Evolutionary conservation across 257 asterid species (phyloP), one percentile per base, ranked within the genome.

Genomic region (Solanum dulcamara): DNA sequence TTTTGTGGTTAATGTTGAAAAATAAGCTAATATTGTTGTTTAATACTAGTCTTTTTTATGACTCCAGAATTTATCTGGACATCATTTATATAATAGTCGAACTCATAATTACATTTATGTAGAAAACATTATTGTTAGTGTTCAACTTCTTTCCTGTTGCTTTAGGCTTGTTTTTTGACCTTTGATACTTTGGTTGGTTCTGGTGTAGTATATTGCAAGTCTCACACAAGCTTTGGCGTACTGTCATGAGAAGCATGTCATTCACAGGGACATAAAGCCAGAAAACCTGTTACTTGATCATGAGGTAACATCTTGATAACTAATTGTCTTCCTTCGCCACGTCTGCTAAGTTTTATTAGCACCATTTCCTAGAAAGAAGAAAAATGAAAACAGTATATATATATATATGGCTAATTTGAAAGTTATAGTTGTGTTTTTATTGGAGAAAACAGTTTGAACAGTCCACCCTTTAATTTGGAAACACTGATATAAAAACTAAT

Each of bases 221-320:
- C 98, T 97, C 85, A 87, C 99, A 0, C 91, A 88, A 88, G 99
- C 99, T 50, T 90, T 97, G 90, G 94, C 91, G 0, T 95, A 97
- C 84, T 95, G 99, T 83, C 99, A 97, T 62, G 91, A 95, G 88
- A 97, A 94, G 92, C 88, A 94, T 85, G 99, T 95, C 87, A 97
- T 97, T 91, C 98, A 97, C 90, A 92, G 99, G 88, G 99, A 97
- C 89, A 97, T 97, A 91, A 97, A 97, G 89, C 99, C 99, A 1
- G 99, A 97, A 86, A 96, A 97, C 86, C 89, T 97, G 93, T 88
- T 97, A 70, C 93, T 97, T 46, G 99, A 97, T 91, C 99, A 97
- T 62, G 97, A 95, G 97, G 99, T 97, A 93, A 89, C 71, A 64
- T 84, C 22, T 67, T 67, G 15, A 17, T 33, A n/a, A 20, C 80